A percentile compares a stretch with the other conserved stretches of the same genome.
Evolutionary conservation across 345 rosid genomes (phyloP).

Genomic region (Populus euphratica): DNA sequence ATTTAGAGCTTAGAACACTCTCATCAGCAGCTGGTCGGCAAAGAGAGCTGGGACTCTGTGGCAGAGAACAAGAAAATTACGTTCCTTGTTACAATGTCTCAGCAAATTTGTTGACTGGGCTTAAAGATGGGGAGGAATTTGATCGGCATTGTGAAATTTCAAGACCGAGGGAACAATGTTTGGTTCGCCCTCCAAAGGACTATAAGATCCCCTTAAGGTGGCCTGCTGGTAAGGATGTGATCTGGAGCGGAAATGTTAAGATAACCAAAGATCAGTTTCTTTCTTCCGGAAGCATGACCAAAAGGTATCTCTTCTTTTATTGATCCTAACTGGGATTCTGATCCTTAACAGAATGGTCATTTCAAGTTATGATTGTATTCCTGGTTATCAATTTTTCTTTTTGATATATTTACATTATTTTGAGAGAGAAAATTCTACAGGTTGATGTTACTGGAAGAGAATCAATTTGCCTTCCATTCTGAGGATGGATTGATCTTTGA

Average conservation of each 20-base stretch:
- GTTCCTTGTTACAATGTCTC: conserved; percentile 90
- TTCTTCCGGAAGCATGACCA: conserved; percentile 94
- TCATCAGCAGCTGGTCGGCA: conserved; percentile 47
- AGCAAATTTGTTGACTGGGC: conserved; percentile 65
- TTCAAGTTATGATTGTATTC: neutral
- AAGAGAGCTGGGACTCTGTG: conserved; percentile 68
- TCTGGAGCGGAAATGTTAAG: conserved; percentile 96
- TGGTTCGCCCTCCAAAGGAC: conserved; percentile 90
- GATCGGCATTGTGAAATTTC: conserved; percentile 86
- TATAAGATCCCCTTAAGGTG: conserved; percentile 89
- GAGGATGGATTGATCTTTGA: conserved; percentile 82
- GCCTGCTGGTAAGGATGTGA: conserved; percentile 94
- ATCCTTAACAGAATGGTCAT: neutral
- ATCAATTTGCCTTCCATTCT: conserved; percentile 92
- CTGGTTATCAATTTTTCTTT: neutral
- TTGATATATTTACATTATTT: neutral
- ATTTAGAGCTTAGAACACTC: conserved; percentile 67
- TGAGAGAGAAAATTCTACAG: conserved; percentile 25
- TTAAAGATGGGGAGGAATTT: conserved; percentile 77
- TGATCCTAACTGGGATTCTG: neutral
- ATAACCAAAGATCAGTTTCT: conserved; percentile 95
- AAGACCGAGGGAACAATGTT: conserved; percentile 47
- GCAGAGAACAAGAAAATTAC: conserved; percentile 81
- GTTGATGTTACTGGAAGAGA: conserved; percentile 96
- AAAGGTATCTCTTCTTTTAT: conserved; percentile 45